Evolutionary conservation across 2,329 filamentous ascomycete species (phyloP), one percentile per base, ranked within the genome.

Genomic region (Apiospora sp.): DNA sequence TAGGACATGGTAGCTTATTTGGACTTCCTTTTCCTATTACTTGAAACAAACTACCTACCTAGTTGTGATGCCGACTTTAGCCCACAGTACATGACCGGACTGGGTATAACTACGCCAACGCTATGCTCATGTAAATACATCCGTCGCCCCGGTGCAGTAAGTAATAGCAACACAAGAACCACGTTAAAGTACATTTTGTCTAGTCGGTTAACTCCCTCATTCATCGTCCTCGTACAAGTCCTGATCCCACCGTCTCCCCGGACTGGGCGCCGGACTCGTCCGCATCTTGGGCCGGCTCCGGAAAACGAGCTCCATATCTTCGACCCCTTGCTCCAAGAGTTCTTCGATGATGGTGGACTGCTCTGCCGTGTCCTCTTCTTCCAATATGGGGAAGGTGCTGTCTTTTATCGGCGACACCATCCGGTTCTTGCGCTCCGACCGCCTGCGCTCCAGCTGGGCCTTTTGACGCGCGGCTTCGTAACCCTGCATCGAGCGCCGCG

Each of bases 251-350:
- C 46, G 69, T 72, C 80, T 83, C 7, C 79, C 82, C 2, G 88
- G 88, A 71, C 85, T 88, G 12, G 85, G 84, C 2, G 91, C 80
- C 1, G 95, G 94, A 80, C 94, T 97, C 14, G 90, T 89, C 75
- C 92, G 92, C 76, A 98, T 90, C 81, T 91, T 93, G 0, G 95
- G 95, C 75, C 95, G 84, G 75, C 93, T 95, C 83, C 92, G 94
- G 81, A 98, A 98, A 0, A 98, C 92, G 37, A 92, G 92, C 73
- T 93, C 92, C 81, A 94, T 93, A 73, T 97, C 94, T 75, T 94
- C 91, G 71, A 92, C 88, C 22, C 87, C 87, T 41, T 77, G 81
- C 58, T 83, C 82, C 72, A 97, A 91, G 54, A 97, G 83, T 75
- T 92, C 89, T 78, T 96, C 82, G 10, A 73, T 72, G n/a, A 79